Evolutionary conservation across 2,329 filamentous ascomycete species (phyloP), one percentile per base, ranked within the genome.

Genomic region (Penicillium sp.): DNA sequence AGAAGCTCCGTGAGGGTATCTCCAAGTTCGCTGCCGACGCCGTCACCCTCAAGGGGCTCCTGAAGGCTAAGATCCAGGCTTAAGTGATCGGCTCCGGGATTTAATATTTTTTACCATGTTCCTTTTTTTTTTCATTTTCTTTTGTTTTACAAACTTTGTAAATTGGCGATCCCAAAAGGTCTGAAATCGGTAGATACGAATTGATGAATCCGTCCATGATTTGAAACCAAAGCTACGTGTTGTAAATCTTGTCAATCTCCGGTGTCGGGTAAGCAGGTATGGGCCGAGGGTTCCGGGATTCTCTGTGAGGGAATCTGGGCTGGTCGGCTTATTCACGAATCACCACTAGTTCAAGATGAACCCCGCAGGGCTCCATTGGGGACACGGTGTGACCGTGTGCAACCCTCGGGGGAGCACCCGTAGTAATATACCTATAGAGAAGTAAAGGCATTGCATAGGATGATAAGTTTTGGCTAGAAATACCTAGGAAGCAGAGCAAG

Each of bases 1-100:
- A 97, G 86, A 98, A 98, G 87, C 85, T 98, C 65, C 88, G 91
- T 56, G 93, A 98, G 79, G 93, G 93, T 77, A 98, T 98, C 81
- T 95, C 89, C 81, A 96, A 96, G 80, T 98, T 98, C 69, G 92
- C 93, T 52, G 93, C 93, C 63, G 93, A 98, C 69, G 91, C 93
- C 62, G 78, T 91, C 61, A 95, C 89, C 53, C 85, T 98, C 66
- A 97, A 97, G 87, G 81, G 83, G 58, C 91, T 95, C 68, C 81
- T 98, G 69, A 86, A 86, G 81, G 75, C 83, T 76, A 97, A 96
- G 88, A 81, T 97, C 65, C 67, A 77, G 66, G 73, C 70, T 57
- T 71, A 70, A 50, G 35, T 31, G 42, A 28, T 42, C 38, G 47
- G 47, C 13, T 15, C 24, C 10, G 20, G 18, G n/a, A 7, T 41